Evolutionary conservation across 2,329 filamentous ascomycete genomes (phyloP), one percentile per base, ranked within the genome.

Genomic region (Colletotrichum shisoi): DNA sequence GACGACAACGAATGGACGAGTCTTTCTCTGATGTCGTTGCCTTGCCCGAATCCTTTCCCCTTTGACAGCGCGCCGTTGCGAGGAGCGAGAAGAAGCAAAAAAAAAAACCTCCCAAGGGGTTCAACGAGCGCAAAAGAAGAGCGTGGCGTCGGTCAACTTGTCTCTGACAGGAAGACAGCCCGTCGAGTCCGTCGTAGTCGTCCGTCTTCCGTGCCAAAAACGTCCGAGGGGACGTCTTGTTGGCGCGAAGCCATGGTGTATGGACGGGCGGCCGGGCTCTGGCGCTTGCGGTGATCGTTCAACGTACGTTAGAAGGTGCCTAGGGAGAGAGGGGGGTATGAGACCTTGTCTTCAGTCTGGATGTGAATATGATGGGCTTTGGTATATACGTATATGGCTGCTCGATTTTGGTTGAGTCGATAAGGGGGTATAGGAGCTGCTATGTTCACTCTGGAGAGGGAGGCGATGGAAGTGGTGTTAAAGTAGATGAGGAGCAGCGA

Each of bases 171-270:
- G 51, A 53, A 17, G 51, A 21, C 31, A 52, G 17, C 8, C 17
- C 27, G 4, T 34, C 34, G 34, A 37, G 34, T 34, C 49, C 51
- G 34, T n/a, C 52, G 52, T 40, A 11, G 53, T 39, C n/a, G 31
- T 19, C 51, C 53, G 53, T 42, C 34, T 42, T 37, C 27, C n/a
- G 13, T 42, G 37, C 17, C 53, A 31, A 34, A 34, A 34, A 42
- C 34, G 34, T 42, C 53, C 37, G 19, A 39, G 34, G 37, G 53
- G 4, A 19, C 37, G 37, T 40, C 37, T 42, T 24, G 19, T 27
- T 40, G 53, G 37, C 42, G 46, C 19, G 46, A 51, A 60, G 57
- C 57, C 40, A 51, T 19, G 19, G 51, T n/a, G 31, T n/a, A 53
- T 53, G 31, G n/a, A 53, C 31, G 31, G 37, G 51, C 31, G n/a